Percentiles rank a stretch among this genome's conserved stretches.
Conservation (phyloP, 805 yeast species). For the Wickerhamomyces chaumierensis region DNA sequence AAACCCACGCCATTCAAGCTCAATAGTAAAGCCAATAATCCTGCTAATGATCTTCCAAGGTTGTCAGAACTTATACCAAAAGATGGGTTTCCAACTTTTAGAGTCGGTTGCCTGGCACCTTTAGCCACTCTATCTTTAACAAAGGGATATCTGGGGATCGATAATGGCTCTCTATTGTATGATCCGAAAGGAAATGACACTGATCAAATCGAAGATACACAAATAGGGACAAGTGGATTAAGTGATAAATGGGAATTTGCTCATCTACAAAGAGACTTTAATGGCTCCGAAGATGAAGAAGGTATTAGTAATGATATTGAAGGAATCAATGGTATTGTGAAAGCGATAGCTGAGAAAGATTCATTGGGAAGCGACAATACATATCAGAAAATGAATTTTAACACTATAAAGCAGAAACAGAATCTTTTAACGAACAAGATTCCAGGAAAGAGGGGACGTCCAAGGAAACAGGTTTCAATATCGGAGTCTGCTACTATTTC, state of each 20-base stretch:
- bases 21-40: not conserved
- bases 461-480: conserved; percentile 1
- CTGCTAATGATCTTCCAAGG: not conserved
- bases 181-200: too few species aligned
- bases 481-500: too few species aligned
- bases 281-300: not conserved
- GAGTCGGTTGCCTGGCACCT: not conserved
- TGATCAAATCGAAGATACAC: not conserved
- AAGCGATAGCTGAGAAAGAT: too few species aligned
- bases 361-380: too few species aligned
- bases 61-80: conserved; percentile 1
- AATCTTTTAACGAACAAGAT: too few species aligned
- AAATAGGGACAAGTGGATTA: not conserved
- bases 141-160: too few species aligned
- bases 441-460: not conserved
- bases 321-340: too few species aligned
- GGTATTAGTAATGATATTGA: too few species aligned
- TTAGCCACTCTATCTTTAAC: too few species aligned
- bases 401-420: too few species aligned
- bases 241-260: not conserved
- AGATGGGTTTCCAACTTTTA: not conserved
- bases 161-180: too few species aligned
- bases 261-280: not conserved
- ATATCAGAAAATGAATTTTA: too few species aligned
- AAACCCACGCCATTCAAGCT: not conserved